Conservation (phyloP, 139 green algal genomes). For the Coelastrella sp. region DNA sequence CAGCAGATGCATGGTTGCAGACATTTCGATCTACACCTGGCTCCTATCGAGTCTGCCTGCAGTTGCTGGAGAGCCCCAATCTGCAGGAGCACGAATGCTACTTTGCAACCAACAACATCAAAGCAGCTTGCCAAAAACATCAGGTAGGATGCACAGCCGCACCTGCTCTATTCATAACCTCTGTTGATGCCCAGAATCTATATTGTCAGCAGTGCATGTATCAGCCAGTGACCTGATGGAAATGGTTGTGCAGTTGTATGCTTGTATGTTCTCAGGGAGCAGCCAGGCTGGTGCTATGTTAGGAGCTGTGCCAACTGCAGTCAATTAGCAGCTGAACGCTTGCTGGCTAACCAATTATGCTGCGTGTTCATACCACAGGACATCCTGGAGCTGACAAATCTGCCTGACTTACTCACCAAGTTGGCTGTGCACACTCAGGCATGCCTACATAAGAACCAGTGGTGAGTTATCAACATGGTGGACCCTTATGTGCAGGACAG, state of each 20-base stretch:
- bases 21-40: not conserved
- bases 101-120: slow-evolving; percentile 42
- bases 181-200: no score
- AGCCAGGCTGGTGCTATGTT: no score
- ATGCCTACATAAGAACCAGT: slow-evolving; percentile 34
- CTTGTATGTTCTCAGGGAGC: no score
- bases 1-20: slow-evolving; percentile 41
- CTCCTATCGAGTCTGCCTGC: slow-evolving; percentile 11
- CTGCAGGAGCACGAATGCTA: slow-evolving; percentile 26
- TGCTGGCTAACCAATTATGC: not conserved
- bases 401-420: slow-evolving; percentile 21
- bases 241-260: no score
- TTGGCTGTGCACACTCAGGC: slow-evolving; percentile 23
- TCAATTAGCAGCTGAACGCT: no score
- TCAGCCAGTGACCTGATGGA: no score
- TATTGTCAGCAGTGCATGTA: no score
- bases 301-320: no score
- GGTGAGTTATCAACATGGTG: no score
- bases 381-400: slow-evolving; percentile 2
- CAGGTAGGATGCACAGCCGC: no score
- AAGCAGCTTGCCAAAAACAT: slow-evolving; percentile 29
- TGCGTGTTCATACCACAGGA: slow-evolving; percentile 11
- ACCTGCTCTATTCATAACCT: no score
- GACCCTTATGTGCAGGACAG: no score
- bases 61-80: slow-evolving; percentile 4